Base-by-base conservation (phyloP, 75 land plant genomes). In the Larix kaempferi region DNA sequence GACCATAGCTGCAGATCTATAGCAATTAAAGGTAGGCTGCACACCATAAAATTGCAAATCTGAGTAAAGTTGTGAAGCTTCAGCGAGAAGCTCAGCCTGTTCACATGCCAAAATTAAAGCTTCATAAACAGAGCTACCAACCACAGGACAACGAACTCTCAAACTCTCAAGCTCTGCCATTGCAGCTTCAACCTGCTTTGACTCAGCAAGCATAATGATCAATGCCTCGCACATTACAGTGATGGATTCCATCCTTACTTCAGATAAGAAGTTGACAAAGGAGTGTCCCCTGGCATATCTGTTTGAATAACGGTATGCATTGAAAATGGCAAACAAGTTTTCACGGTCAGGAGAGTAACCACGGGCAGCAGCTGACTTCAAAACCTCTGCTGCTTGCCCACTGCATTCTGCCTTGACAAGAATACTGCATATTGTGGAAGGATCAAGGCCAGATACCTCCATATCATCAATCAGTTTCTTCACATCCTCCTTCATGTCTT, bases 11-110 rank as follows among this genome's bases (percentile, higher is more conserved):
- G 88, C 78, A 58, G 59, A 78, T 63, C 75, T 74, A 78, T 78
- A 88, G 58, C 84, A 59, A 37, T 72, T 14, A 59, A 59, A n/a
- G 23, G 89, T 82, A 56, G 88, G 85, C 52, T 86, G 75, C 14
- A 93, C 33, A 52, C 84, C 90, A 82, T 61, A 79, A 62, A 84
- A 86, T 62, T 72, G 85, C 91, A 95, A 85, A 63, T 88, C 92
- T 33, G 89, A 84, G 64, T 82, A 91, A 41, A 91, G 35, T 54
- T 87, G 89, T 72, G 93, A 84, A 73, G 88, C 86, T 54, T 86
- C 86, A 74, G 77, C 75, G 33, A 78, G 83, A 35, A 71, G 78
- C 64, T 84, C 96, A 73, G 78, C 74, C 56, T 84, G 84, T 56
- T 76, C 78, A 78, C 90, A 95, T 61, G 85, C 74, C 12, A 73